Base-by-base conservation (phyloP, 805 yeast genomes). In the Dipodascus geniculatus region DNA sequence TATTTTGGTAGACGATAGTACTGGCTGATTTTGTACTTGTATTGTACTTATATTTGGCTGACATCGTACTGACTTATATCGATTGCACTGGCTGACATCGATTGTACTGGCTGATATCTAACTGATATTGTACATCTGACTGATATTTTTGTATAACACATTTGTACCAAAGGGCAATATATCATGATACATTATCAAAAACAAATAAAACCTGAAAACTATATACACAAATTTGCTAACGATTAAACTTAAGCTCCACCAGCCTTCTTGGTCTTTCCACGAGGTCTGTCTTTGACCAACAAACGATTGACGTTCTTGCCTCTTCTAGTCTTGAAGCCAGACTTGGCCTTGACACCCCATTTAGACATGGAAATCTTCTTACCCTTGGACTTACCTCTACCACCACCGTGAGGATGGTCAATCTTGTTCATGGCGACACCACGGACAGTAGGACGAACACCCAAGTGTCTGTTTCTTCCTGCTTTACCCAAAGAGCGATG, bases 371-470 rank as follows among this genome's bases (percentile, higher is more conserved):
- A 87, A 56, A 85, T 78, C 74, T 88, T 91, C 72, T 91, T 90
- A 59, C 96, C 87, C 82, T 93, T 93, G 57, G 96, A 86, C 71
- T 93, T 93, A 80, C 99, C 99, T 78, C 99, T 83, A 74, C 99
- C 99, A 83, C 99, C 99, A 77, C 99, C 99, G 65, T 88, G 90
- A 60, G 99, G 99, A 75, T 93, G 99, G 71, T 93, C 97, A 67
- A 83, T 81, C 59, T 93, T 93, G 73, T 93, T 93, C 96, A 87
- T 88, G 51, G 99, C 98, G 62, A 88, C 87, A 79, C 99, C 99
- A 75, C 99, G 85, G 42, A 90, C 97, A 51, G 83, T 81, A 38
- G 99, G 99, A 71, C 98, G 82, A 64, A 85, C 83, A 58, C 98
- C 99, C 66, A 85, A 74, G 76, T 89, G 84, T 68, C 99, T 83